Percentiles rank a stretch among this genome's conserved stretches.
Evolutionary conservation across 140 eudicot species (phyloP).

Genomic region (Senecio squalidus): DNA sequence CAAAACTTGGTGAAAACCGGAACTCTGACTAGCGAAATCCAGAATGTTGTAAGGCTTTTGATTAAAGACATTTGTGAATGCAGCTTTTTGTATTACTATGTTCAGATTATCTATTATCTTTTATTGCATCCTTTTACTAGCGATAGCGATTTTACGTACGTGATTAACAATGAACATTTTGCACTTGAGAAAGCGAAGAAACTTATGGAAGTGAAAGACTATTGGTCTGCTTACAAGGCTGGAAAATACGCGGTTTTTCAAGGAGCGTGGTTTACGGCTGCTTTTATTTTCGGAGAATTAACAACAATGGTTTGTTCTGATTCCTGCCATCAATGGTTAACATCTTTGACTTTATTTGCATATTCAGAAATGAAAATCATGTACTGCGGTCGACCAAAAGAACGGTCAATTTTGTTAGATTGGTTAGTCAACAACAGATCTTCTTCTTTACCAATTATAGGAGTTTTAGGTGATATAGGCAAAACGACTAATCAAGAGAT

Average conservation of each 20-base stretch:
- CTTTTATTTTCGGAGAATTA: slow-evolving; percentile 55
- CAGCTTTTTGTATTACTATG: slow-evolving; percentile 39
- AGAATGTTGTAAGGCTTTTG: slow-evolving; percentile 34
- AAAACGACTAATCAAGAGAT: slow-evolving; percentile 3
- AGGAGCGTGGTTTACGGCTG: slow-evolving; percentile 79
- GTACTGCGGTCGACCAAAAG: slow-evolving; percentile 25
- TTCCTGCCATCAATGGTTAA: slow-evolving; percentile 55
- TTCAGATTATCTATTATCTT: slow-evolving; percentile 33
- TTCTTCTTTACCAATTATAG: slow-evolving; percentile 7
- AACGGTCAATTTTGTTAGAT: slow-evolving; percentile 22
- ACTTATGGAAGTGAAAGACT: slow-evolving; percentile 37
- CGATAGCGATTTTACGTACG: slow-evolving; percentile 11
- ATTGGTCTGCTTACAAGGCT: slow-evolving; percentile 69
- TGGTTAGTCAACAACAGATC: slow-evolving; percentile 27
- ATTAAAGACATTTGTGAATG: slow-evolving; percentile 32
- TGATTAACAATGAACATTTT: slow-evolving; percentile 34
- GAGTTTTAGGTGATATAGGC: slow-evolving; percentile 20
- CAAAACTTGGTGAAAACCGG: slow-evolving; percentile 33
- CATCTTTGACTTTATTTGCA: slow-evolving; percentile 50
- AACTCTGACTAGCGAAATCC: slow-evolving; percentile 24
- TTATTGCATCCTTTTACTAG: slow-evolving; percentile 30
- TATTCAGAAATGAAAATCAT: slow-evolving; percentile 50
- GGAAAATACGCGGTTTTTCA: slow-evolving; percentile 64
- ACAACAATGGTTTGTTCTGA: slow-evolving; percentile 35
- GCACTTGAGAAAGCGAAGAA: slow-evolving; percentile 44